Evolutionary conservation across 2,329 filamentous ascomycete species (phyloP).

Genomic region (Epichloe aotearoae): DNA sequence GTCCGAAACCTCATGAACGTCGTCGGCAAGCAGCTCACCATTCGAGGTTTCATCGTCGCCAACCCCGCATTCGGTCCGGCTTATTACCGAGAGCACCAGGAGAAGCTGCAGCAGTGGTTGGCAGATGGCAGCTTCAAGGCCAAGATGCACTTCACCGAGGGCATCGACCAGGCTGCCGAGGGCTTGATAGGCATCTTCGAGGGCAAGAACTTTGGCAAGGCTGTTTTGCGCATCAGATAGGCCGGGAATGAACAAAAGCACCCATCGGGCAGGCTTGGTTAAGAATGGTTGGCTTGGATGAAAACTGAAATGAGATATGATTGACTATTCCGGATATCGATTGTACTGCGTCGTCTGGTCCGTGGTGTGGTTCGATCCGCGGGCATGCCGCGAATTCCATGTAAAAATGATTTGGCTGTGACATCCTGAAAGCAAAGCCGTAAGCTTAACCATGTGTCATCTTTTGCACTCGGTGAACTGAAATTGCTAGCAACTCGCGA

Average conservation of each 20-base stretch:
- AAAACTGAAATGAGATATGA: not conserved
- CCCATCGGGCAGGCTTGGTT: no score
- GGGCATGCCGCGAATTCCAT: not conserved
- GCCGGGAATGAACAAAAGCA: no score
- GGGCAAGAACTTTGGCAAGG: slow-evolving; percentile 80
- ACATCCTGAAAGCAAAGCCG: not conserved
- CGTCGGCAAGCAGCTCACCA: slow-evolving; percentile 53
- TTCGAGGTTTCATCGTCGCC: slow-evolving; percentile 65
- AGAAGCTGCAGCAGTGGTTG: slow-evolving; percentile 65
- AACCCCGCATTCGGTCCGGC: slow-evolving; percentile 52
- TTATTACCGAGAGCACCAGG: slow-evolving; percentile 58
- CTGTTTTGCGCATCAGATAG: slow-evolving; percentile 36
- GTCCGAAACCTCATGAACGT: slow-evolving; percentile 53
- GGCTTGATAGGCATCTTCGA: slow-evolving; percentile 62
- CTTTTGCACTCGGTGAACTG: no score
- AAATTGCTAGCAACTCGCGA: no score
- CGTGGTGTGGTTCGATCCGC: no score
- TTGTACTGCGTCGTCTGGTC: no score
- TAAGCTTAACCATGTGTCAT: no score
- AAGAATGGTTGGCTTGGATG: no score
- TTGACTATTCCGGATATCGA: not conserved
- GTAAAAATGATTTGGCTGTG: not conserved
- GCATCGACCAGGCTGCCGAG: slow-evolving; percentile 66
- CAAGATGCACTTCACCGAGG: slow-evolving; percentile 53
- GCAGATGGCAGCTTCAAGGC: slow-evolving; percentile 62